Percentiles rank a stretch among this genome's conserved stretches.
phyloP scores from a whole-genome alignment of 495 filamentous ascomycete genomes.

The Parathielavia appendiculata region DNA sequence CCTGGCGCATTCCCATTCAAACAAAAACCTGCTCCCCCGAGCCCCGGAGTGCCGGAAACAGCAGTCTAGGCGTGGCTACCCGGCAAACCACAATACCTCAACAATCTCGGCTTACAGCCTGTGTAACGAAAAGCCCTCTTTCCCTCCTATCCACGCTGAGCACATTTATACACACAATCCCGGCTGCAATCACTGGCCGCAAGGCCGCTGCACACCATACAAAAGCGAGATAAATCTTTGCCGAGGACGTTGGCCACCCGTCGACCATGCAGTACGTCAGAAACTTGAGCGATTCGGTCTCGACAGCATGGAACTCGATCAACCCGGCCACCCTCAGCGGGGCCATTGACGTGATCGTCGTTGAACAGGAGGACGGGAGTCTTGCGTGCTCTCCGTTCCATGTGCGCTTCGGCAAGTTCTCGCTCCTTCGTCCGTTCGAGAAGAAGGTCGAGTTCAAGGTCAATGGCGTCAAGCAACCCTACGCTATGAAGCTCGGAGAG shows the following conservation, averaged over 20 bases:
- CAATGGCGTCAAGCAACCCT: conserved; percentile 85
- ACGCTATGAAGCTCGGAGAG: conserved; percentile 97
- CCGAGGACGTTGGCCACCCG: neutral
- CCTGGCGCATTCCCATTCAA: neutral
- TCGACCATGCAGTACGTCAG: conserved; percentile 91
- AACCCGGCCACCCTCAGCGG: conserved; percentile 96
- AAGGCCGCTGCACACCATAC: neutral
- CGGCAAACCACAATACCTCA: conserved; percentile 5
- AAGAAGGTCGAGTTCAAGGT: conserved; percentile 99
- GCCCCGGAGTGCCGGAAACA: neutral
- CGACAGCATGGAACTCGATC: conserved; percentile 98
- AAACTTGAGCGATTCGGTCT: conserved; percentile 90
- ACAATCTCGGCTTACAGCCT: conserved; percentile 11
- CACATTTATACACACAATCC: neutral
- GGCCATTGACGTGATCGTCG: conserved; percentile 98
- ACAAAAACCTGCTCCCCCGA: neutral
- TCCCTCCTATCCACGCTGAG: neutral
- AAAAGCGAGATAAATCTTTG: neutral
- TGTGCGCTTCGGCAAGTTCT: conserved; percentile 98
- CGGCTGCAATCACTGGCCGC: neutral
- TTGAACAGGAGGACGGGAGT: conserved; percentile 90
- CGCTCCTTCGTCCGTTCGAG: conserved; percentile 87
- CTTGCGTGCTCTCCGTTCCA: conserved; percentile 93
- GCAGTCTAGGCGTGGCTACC: conserved; percentile 8
- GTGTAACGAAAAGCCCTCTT: neutral